Evolutionary conservation across 257 asterid species (phyloP).

Genomic region (Misopates orontium): DNA sequence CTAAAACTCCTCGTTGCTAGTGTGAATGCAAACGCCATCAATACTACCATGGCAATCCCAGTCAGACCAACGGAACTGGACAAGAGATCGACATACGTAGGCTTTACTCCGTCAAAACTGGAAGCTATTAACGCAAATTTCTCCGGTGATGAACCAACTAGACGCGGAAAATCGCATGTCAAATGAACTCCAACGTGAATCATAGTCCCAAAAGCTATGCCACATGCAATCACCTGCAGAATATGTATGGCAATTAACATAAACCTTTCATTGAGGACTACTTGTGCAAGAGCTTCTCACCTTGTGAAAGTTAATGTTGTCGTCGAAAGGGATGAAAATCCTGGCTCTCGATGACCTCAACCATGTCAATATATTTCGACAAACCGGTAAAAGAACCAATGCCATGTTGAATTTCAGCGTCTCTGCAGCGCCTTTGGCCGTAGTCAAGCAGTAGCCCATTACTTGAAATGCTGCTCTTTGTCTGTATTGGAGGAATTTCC

Average conservation of each 20-base stretch:
- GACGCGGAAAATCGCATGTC: constrained; percentile 74
- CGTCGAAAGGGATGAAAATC: constrained; percentile 68
- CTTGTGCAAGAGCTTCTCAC: too few relatives aligned
- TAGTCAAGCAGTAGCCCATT: constrained; percentile 79
- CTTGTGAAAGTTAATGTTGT: constrained; percentile 86
- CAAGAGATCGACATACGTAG: constrained; percentile 54
- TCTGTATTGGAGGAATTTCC: constrained; percentile 75
- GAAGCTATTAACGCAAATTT: constrained; percentile 60
- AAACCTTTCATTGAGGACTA: background rate
- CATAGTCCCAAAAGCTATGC: constrained; percentile 59
- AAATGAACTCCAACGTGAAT: constrained; percentile 75
- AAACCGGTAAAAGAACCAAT: constrained; percentile 78
- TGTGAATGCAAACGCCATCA: constrained; percentile 68
- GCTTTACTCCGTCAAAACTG: constrained; percentile 56
- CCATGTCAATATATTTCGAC: constrained; percentile 73
- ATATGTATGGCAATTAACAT: background rate
- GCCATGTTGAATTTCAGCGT: constrained; percentile 95
- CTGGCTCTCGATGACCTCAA: constrained; percentile 73
- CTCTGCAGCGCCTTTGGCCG: constrained; percentile 96
- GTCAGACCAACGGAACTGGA: constrained; percentile 52
- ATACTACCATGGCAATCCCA: constrained; percentile 65
- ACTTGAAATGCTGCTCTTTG: constrained; percentile 61
- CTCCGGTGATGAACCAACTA: constrained; percentile 57
- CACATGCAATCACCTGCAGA: constrained; percentile 60
- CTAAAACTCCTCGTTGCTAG: constrained; percentile 71